These are phyloP conservation scores for Boehmeria nivea DNA, from an alignment of 306 rosid genomes.

Conservation along the genomic window DNA sequence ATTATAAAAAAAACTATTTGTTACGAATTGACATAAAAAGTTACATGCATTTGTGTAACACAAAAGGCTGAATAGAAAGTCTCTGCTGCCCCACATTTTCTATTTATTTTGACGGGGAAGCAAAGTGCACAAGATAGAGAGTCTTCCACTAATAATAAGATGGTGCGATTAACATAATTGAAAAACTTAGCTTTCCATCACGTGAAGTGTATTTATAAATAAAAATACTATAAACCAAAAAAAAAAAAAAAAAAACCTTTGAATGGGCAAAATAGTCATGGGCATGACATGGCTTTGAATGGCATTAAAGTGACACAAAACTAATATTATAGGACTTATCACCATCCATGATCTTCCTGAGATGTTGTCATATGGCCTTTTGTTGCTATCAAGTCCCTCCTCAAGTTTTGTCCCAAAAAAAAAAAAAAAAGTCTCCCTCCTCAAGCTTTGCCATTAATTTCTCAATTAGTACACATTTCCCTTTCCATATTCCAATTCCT, in stretches of 20 bases:
- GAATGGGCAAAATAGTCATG: conserved; percentile 3
- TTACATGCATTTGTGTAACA: too few relatives aligned
- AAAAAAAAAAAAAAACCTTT: not conserved
- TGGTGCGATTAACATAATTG: too few relatives aligned
- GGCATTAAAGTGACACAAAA: conserved; percentile 8
- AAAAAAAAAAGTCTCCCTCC: too few relatives aligned
- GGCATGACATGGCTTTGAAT: not conserved
- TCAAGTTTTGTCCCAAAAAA: too few relatives aligned
- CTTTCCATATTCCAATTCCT: not conserved
- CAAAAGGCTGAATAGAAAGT: too few relatives aligned
- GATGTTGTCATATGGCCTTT: not conserved
- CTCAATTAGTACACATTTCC: not conserved
- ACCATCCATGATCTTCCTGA: conserved; percentile 2
- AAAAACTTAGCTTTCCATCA: conserved; percentile 8
- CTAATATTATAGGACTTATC: conserved; percentile 2
- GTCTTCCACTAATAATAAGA: not conserved
- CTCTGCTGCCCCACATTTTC: too few relatives aligned
- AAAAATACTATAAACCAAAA: not conserved
- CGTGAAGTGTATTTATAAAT: not conserved
- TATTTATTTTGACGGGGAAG: not conserved
- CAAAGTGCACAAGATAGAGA: not conserved
- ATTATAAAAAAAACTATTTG: too few relatives aligned
- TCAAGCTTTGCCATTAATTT: not conserved
- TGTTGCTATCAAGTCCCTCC: too few relatives aligned
- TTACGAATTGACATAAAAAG: too few relatives aligned